Base-by-base conservation (phyloP, 148 eudicot species). In the Arbutus unedo region DNA sequence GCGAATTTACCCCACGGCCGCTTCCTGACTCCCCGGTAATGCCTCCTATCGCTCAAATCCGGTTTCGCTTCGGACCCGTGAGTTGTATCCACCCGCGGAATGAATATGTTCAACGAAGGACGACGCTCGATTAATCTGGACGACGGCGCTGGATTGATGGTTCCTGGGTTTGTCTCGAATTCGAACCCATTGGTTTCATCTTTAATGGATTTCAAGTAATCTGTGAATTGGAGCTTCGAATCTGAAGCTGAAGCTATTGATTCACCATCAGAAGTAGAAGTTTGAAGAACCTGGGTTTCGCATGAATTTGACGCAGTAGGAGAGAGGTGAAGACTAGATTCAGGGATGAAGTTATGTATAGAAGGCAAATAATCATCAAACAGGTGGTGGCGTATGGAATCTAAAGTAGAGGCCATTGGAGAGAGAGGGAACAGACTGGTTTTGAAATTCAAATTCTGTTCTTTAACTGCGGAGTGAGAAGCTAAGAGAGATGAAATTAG, bases 1-100 rank as follows among this genome's bases (percentile, higher is more conserved):
- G 90, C 88, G 67, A 86, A 88, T 10, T 88, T 88, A 54, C 90
- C 90, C 90, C 90, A 88, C 13, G 90, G 90, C 38, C 90, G 62
- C 70, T 73, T 85, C 66, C 90, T 59, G 4, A 88, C 88, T 16
- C 90, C 88, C 78, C 90, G 76, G 85, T 86, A 88, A 43, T 84
- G 90, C 73, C 78, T 62, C 8, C 5, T 62, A 4, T 74, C 43
- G 16, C 18, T 53, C 2, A 64, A 10, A 18, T 9, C 25, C 8
- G 48, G 56, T 53, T 25, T 11, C 2, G 53, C 9, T 2, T 15
- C 9, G 45, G 15, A 53, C 48, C 23, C 53, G 25, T 19, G 66
- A 59, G 66, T 19, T n/a, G 19, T 6, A 5, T 19, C 66, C 4
- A 11, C 49, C 66, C 49, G 38, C 7, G 89, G 84, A 13, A 84